Evolutionary conservation across 1,139 yeast genomes (phyloP), one percentile per base, ranked within the genome.

Genomic region (Suhomyces taliae): DNA sequence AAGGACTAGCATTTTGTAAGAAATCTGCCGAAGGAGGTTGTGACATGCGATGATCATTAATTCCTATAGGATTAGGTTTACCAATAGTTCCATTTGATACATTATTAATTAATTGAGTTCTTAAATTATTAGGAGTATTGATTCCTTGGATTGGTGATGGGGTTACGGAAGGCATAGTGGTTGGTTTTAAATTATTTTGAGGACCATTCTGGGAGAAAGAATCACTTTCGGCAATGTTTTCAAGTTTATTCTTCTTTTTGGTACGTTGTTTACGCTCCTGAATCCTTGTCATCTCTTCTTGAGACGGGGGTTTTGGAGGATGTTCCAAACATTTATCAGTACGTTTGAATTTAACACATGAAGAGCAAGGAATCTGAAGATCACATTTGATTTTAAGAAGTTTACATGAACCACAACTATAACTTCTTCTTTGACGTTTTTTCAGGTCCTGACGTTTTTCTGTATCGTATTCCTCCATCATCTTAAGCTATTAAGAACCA

Each of bases 361-460:
- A 69, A 2, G 75, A 63, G 57, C 85, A 80, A 0, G 84, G 84
- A 8, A 65, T 62, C 40, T 66, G 61, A 45, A 78, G 69, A 52
- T 80, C 82, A 62, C 85, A 80, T 53, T 78, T 78, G 53, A 79
- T 76, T 58, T 80, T 80, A 43, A 76, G 72, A 29, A 66, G 59
- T 55, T 78, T 78, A 55, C 85, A 80, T 4, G 82, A 82, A 0
- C 83, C 84, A 60, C 85, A 80, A 48, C 78, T 76, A 56, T 80
- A 80, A 31, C 81, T 75, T 46, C 84, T 64, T 53, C 85, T 65
- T 48, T 67, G 69, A 37, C 74, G 55, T 51, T 67, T 68, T 41
- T 53, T 53, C 44, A 39, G 47, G 33, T 45, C 45, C 27, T 35
- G 42, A 15, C 40, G 42, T n/a, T 35, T 37, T 8, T 37, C 40